Percentiles rank a stretch among this genome's conserved stretches.
Evolutionary conservation across 768 basidiomycete species (phyloP).

Genomic region (Hericium alpestre): DNA sequence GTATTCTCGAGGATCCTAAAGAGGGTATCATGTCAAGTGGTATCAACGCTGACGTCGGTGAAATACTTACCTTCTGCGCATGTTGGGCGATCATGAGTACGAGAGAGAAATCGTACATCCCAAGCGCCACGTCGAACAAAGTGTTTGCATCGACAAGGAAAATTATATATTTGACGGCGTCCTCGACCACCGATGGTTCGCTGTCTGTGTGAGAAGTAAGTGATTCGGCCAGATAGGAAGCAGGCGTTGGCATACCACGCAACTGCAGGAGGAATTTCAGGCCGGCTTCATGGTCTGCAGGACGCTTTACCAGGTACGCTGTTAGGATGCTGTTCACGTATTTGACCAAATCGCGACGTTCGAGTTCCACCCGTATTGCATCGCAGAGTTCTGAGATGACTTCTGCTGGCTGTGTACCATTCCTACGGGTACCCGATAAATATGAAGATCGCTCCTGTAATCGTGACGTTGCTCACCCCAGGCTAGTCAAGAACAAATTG

Average conservation of each 20-base stretch:
- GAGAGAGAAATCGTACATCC: conserved; percentile 97
- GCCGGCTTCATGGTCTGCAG: conserved; percentile 84
- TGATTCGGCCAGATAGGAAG: neutral
- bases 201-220: conserved; percentile 26
- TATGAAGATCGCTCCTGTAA: neutral
- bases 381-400: conserved; percentile 67
- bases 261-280: conserved; percentile 64
- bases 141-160: conserved; percentile 90
- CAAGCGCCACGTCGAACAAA: conserved; percentile 88
- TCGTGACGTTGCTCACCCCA: conserved; percentile 47
- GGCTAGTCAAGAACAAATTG: conserved; percentile 78
- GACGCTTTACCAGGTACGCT: conserved; percentile 83
- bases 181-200: conserved; percentile 75
- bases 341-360: conserved; percentile 57
- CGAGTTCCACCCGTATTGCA: conserved; percentile 60
- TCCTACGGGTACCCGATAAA: conserved; percentile 29
- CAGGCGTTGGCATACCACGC: conserved; percentile 43
- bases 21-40: neutral
- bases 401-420: conserved; percentile 45
- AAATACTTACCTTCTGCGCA: conserved; percentile 76
- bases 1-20: conserved; percentile 93
- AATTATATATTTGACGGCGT: conserved; percentile 96
- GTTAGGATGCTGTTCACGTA: conserved; percentile 90
- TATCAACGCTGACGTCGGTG: neutral
- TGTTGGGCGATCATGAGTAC: conserved; percentile 95